Conservation (phyloP, 768 basidiomycete species). For the Tylopilus rubrobrunneus region DNA sequence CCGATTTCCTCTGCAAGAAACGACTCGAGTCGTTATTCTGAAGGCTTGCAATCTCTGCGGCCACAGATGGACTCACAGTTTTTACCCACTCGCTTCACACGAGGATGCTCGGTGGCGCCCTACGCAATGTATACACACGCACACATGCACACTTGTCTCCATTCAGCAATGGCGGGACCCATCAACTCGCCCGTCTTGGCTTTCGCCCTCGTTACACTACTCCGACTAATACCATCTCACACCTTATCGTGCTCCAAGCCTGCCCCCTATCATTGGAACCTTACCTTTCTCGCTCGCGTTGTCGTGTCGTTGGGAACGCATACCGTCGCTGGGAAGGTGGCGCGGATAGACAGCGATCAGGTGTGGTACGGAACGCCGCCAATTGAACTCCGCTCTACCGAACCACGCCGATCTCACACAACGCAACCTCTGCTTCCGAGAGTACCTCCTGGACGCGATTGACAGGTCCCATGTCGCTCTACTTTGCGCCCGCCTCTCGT, state of each 20-base stretch:
- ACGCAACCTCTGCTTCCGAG: background rate
- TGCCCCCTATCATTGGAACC: no score
- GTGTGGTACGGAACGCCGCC: no score
- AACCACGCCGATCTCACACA: no score
- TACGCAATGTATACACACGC: background rate
- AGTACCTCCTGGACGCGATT: no score
- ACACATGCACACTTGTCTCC: background rate
- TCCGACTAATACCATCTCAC: background rate
- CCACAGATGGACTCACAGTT: no score
- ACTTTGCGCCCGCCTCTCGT: background rate
- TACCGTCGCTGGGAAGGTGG: no score
- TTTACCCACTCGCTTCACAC: background rate
- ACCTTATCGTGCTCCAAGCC: background rate
- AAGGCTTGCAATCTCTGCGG: background rate
- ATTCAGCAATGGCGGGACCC: background rate
- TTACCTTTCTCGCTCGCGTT: no score
- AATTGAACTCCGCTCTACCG: no score
- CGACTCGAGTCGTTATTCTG: no score
- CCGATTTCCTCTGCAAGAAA: background rate
- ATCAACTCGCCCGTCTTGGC: background rate
- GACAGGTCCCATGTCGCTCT: background rate
- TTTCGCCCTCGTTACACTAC: background rate
- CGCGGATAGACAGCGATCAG: background rate
- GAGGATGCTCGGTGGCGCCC: background rate
- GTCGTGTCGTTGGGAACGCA: no score